Percentiles rank a stretch among this genome's conserved stretches.
These are phyloP conservation scores for Puccinia triticina DNA, from an alignment of 1,284 basidiomycete genomes.

Conservation along the genomic window DNA sequence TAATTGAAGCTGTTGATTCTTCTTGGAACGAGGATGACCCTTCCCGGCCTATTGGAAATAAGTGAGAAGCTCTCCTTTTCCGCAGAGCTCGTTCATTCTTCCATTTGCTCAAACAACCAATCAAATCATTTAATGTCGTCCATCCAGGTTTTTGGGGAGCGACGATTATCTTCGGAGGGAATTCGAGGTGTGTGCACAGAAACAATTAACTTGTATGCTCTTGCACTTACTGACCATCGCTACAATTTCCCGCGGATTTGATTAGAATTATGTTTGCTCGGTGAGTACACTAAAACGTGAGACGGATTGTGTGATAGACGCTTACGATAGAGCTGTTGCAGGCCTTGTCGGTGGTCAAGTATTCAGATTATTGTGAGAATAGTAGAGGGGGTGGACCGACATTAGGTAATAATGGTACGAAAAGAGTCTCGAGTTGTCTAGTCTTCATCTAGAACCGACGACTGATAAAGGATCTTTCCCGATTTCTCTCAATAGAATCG, in stretches of 20 bases:
- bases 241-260: conserved; percentile 27
- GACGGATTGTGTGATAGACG: not conserved
- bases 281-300: conserved; percentile 55
- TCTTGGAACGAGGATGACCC: conserved; percentile 72
- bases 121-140: conserved; percentile 49
- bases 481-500: conserved; percentile 24
- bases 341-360: conserved; percentile 77
- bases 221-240: not conserved
- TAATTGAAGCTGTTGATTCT: conserved; percentile 78
- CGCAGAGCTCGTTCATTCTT: conserved; percentile 22
- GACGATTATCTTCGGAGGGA: conserved; percentile 69
- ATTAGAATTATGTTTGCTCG: conserved; percentile 76
- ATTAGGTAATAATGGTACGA: conserved; percentile 56
- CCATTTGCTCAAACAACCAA: conserved; percentile 4
- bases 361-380: conserved; percentile 72
- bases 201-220: conserved; percentile 46
- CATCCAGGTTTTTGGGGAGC: conserved; percentile 48
- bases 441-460: not conserved
- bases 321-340: not conserved
- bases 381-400: conserved; percentile 66
- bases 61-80: conserved; percentile 63
- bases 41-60: conserved; percentile 67
- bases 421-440: not conserved
- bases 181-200: conserved; percentile 69
- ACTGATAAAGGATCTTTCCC: not conserved